A percentile compares a stretch with the other conserved stretches of the same genome.
phyloP scores from a whole-genome alignment of 352 stramenopile genomes.

The Phytophthora agathidicida region DNA sequence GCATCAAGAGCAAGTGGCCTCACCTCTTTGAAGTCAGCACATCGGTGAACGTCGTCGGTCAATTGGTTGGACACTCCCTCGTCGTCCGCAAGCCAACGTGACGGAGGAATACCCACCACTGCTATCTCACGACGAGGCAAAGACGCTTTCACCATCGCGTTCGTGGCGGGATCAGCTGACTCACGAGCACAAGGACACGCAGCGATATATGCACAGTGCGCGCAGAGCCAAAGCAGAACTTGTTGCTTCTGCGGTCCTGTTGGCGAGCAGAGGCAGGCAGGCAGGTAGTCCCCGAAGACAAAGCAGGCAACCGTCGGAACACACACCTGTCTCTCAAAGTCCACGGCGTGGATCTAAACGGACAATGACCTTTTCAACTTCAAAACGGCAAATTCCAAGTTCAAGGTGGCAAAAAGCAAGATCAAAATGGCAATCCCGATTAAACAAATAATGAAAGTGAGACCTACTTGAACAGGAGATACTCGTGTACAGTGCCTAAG shows the following conservation, averaged over 20 bases:
- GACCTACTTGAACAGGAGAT: not conserved
- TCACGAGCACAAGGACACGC: constrained; percentile 5
- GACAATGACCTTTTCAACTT: not conserved
- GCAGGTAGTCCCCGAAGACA: no score
- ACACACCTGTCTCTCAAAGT: no score
- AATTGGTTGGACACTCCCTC: no score
- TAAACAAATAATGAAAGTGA: not conserved
- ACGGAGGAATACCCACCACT: not conserved
- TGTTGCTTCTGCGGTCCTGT: no score
- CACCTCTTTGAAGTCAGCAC: constrained; percentile 11
- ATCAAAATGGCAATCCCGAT: not conserved
- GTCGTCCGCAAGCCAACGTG: constrained; percentile 10
- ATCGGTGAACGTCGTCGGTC: constrained; percentile 13
- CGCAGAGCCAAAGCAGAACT: no score
- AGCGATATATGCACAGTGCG: constrained; percentile 4
- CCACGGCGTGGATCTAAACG: no score
- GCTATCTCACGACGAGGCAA: not conserved
- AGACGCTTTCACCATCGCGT: not conserved
- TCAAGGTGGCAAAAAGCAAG: no score
- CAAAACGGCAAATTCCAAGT: constrained; percentile 4
- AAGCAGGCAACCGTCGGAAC: no score
- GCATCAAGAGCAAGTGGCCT: constrained; percentile 7
- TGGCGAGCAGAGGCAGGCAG: no score
- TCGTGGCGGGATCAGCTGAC: constrained; percentile 9
- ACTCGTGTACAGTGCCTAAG: not conserved